Base-by-base conservation (phyloP, 2,329 filamentous ascomycete species). In the Paecilomyces dactylethromorphus region DNA sequence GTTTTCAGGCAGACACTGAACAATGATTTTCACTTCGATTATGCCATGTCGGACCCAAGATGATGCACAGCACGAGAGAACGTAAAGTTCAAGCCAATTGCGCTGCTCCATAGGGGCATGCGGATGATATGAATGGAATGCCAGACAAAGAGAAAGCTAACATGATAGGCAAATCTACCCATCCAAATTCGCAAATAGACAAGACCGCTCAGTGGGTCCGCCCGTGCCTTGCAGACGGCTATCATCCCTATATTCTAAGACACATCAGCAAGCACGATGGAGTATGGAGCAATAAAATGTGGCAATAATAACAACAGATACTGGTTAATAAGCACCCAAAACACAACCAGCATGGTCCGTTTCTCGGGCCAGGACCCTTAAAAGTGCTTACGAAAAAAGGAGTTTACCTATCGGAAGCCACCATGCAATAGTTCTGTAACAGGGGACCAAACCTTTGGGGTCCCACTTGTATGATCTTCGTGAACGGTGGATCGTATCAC, bases 101-200 rank as follows among this genome's bases (percentile, higher is more conserved):
- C 18, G 24, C 18, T 29, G 53, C 51, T 18, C 57, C 39, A 26
- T 22, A 39, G 15, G 26, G 52, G 57, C 35, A 58, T 58, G 57
- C 24, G 15, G 11, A 57, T 54, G 50, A 54, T 51, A 59, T 26
- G 32, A 58, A 59, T 56, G 60, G 58, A 55, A 60, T 60, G 60
- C 53, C 54, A 59, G 59, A 56, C 60, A 59, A 61, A 58, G 60
- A 56, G 54, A 26, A 18, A n/a, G 18, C 31, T 39, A 35, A n/a
- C 39, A 21, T 21, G n/a, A 31, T 26, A 50, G 26, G 45, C 31
- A 15, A 15, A 50, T 22, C 18, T 31, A n/a, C 3, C 12, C 31
- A 21, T 33, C 32, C 29, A 32, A n/a, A 26, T 45, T 21, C 24
- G 32, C 54, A 26, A 3, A 50, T 45, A 45, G 39, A 45, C 39